These are phyloP conservation scores for Aspergillus steynii DNA, from an alignment of 495 filamentous ascomycete species.

Conservation along the genomic window DNA sequence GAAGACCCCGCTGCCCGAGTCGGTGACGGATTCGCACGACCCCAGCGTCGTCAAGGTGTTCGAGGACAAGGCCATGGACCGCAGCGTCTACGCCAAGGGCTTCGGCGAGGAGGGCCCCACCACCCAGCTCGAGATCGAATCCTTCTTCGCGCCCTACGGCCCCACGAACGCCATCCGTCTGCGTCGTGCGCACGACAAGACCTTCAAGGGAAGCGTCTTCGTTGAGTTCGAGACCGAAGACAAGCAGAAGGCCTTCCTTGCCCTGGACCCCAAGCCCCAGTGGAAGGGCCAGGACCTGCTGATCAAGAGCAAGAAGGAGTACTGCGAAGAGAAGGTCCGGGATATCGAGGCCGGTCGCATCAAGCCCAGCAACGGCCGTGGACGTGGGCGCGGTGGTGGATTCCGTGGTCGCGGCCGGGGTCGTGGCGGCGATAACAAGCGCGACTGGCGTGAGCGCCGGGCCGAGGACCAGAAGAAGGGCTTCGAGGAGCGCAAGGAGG, in stretches of 20 bases:
- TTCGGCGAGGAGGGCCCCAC: slow-evolving; percentile 75
- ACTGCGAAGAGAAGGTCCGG: slow-evolving; percentile 72
- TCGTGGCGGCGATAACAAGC: slow-evolving; percentile 43
- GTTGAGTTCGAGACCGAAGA: slow-evolving; percentile 84
- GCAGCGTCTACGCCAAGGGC: slow-evolving; percentile 80
- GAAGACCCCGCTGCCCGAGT: slow-evolving; percentile 62
- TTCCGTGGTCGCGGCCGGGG: slow-evolving; percentile 32
- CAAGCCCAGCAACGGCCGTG: slow-evolving; percentile 47
- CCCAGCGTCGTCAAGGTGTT: slow-evolving; percentile 52
- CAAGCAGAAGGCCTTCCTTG: slow-evolving; percentile 73
- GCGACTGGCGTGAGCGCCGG: slow-evolving; percentile 70
- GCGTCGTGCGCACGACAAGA: slow-evolving; percentile 65
- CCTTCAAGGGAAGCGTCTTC: slow-evolving; percentile 93
- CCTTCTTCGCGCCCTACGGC: slow-evolving; percentile 83
- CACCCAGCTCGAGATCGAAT: slow-evolving; percentile 90
- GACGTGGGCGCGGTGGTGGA: slow-evolving; percentile 35
- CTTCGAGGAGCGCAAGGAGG: slow-evolving; percentile 40
- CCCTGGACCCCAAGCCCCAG: slow-evolving; percentile 74
- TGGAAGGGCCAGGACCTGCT: slow-evolving; percentile 72
- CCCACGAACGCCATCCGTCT: slow-evolving; percentile 81
- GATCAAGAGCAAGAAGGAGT: slow-evolving; percentile 86
- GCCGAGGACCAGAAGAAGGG: slow-evolving; percentile 65
- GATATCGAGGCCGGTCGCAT: slow-evolving; percentile 75
- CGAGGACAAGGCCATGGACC: slow-evolving; percentile 58
- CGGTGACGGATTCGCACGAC: slow-evolving; percentile 39